Evolutionary conservation across 2,329 filamentous ascomycete genomes (phyloP).

Genomic region (Colletotrichum aenigma): DNA sequence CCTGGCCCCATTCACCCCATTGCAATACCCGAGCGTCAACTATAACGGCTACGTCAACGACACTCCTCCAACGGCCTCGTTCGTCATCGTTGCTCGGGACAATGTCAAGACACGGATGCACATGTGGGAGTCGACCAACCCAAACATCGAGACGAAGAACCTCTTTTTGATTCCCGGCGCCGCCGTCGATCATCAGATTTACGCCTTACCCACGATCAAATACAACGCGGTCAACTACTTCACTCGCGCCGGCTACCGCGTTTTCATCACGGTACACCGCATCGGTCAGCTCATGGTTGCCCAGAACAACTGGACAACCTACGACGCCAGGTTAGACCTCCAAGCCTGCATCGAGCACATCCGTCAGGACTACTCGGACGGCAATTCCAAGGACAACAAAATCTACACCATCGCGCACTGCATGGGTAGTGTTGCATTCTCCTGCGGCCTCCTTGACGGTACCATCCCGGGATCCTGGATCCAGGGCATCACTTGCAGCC

Average conservation of each 20-base stretch:
- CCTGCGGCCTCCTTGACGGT: slow-evolving; percentile 64
- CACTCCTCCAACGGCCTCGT: slow-evolving; percentile 45
- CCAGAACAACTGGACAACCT: slow-evolving; percentile 61
- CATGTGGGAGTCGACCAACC: slow-evolving; percentile 58
- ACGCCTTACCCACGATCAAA: slow-evolving; percentile 65
- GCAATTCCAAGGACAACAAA: slow-evolving; percentile 32
- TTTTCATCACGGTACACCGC: slow-evolving; percentile 62
- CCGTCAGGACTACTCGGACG: slow-evolving; percentile 38
- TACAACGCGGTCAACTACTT: slow-evolving; percentile 69
- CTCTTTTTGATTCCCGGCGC: slow-evolving; percentile 68
- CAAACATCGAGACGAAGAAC: slow-evolving; percentile 44
- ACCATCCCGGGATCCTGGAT: slow-evolving; percentile 63
- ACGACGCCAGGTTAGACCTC: slow-evolving; percentile 64
- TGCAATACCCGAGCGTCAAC: slow-evolving; percentile 57
- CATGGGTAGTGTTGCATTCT: slow-evolving; percentile 65
- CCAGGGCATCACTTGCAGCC: slow-evolving; percentile 60
- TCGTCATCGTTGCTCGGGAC: slow-evolving; percentile 55
- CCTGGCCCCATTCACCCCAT: slow-evolving; percentile 55
- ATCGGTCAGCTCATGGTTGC: slow-evolving; percentile 58
- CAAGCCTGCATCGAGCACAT: slow-evolving; percentile 59
- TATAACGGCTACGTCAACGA: slow-evolving; percentile 59
- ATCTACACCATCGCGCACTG: slow-evolving; percentile 67
- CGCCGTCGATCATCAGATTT: slow-evolving; percentile 67
- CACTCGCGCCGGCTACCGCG: slow-evolving; percentile 62
- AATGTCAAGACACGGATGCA: slow-evolving; percentile 57